Base-by-base conservation (phyloP, 176 grass and related monocot genomes). In the Ensete glaucum region DNA sequence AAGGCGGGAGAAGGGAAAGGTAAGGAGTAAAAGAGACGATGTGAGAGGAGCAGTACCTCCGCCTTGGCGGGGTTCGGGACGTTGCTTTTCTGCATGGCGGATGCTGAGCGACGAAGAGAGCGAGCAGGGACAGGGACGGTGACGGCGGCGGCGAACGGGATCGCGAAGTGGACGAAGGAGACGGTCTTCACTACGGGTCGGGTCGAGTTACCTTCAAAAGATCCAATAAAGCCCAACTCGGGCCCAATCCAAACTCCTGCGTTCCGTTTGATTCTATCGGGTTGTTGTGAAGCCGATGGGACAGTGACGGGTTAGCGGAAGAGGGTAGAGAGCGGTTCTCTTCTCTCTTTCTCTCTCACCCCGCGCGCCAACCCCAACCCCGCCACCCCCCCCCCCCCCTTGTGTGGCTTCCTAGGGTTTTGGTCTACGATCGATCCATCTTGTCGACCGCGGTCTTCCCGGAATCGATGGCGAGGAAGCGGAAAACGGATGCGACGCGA, bases 401-500 rank as follows among this genome's bases (percentile, higher is more conserved):
- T 43, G 34, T 43, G 34, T 43, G 14, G 66, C 22, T 2, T 69
- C 27, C 29, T 70, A 70, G 67, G 67, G 34, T 52, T 70, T 70
- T 48, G 48, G 48, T 22, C 34, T 49, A 51, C 48, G 67, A 51
- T n/a, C 65, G 12, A 22, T 64, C 62, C 25, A 1, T 14, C 63
- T 3, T 65, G 21, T 25, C 23, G 9, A 14, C 17, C 26, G 29
- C 2, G 29, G 51, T 70, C 29, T 11, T 19, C 17, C 3, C 9
- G 67, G 67, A 3, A 54, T 50, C 69, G 64, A 80, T 80, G 72
- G 82, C 79, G 67, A 89, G 88, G 90, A 93, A 89, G 85, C 77
- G 90, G 15, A 93, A 93, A 81, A 81, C 82, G 71, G 90, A 93
- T 60, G 84, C 85, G 74, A 81, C 87, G 75, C 66, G 85, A 22